Conservation (phyloP, 1,284 basidiomycete species). For the Apiotrichum laibachii region DNA sequence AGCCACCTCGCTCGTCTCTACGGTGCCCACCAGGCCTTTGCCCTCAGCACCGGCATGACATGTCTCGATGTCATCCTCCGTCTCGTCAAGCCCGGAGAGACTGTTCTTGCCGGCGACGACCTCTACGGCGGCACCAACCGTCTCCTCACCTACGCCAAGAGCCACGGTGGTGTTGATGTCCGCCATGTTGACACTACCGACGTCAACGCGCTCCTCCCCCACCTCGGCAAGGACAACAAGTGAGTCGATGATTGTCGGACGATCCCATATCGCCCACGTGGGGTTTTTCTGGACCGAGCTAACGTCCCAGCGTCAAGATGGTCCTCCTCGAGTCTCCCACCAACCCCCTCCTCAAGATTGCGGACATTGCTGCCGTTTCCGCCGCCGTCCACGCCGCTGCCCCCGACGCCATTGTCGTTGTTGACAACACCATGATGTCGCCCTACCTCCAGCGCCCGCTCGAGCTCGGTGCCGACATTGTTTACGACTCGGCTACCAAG, state of each 20-base stretch:
- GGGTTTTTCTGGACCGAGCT: slow-evolving; percentile 3
- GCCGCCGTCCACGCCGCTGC: slow-evolving; percentile 75
- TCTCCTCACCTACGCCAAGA: slow-evolving; percentile 83
- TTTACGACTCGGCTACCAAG: slow-evolving; percentile 97
- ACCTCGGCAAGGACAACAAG: slow-evolving; percentile 64
- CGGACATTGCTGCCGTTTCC: slow-evolving; percentile 79
- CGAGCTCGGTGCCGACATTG: slow-evolving; percentile 92
- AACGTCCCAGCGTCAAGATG: slow-evolving; percentile 60
- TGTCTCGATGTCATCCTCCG: slow-evolving; percentile 94
- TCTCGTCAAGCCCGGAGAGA: slow-evolving; percentile 87
- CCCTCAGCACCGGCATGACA: slow-evolving; percentile 96
- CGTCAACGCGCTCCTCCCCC: slow-evolving; percentile 58
- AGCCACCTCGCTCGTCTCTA: slow-evolving; percentile 95
- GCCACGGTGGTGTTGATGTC: slow-evolving; percentile 82
- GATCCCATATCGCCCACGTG: neutral
- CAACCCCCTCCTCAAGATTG: slow-evolving; percentile 94
- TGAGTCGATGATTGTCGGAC: slow-evolving; percentile 19
- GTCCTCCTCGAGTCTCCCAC: slow-evolving; percentile 96
- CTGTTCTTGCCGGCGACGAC: slow-evolving; percentile 95
- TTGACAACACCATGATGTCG: slow-evolving; percentile 99
- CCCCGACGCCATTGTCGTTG: slow-evolving; percentile 79
- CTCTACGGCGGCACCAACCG: slow-evolving; percentile 98
- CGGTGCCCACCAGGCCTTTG: slow-evolving; percentile 79
- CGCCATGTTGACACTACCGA: slow-evolving; percentile 91
- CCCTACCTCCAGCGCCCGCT: slow-evolving; percentile 95